Evolutionary conservation across 2,329 filamentous ascomycete species (phyloP).

Genomic region (Fusarium hostae): DNA sequence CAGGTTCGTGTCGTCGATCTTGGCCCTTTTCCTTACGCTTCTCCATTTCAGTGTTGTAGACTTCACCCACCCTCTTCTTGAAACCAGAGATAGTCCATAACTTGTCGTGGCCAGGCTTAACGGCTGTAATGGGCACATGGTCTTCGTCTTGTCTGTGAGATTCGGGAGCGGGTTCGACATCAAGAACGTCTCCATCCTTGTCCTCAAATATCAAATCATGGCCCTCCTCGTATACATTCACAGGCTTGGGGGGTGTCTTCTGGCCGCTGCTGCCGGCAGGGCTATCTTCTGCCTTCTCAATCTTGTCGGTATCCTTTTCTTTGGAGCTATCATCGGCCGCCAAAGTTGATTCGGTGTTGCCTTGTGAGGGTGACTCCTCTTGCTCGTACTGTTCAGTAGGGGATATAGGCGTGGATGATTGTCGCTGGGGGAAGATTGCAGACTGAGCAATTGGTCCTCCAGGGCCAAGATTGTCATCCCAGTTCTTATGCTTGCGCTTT

Average conservation of each 20-base stretch:
- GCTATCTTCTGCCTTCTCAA: slow-evolving; percentile 40
- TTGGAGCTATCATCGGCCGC: slow-evolving; percentile 48
- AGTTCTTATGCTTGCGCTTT: slow-evolving; percentile 73
- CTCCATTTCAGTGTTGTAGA: slow-evolving; percentile 69
- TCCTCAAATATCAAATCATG: slow-evolving; percentile 84
- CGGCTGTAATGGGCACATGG: slow-evolving; percentile 35
- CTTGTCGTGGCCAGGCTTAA: slow-evolving; percentile 35
- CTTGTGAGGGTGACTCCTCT: slow-evolving; percentile 46
- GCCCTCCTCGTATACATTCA: slow-evolving; percentile 86
- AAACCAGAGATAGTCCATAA: slow-evolving; percentile 54
- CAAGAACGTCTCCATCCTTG: slow-evolving; percentile 85
- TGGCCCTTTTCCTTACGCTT: slow-evolving; percentile 72
- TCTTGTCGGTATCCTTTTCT: slow-evolving; percentile 46
- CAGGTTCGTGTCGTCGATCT: slow-evolving; percentile 74
- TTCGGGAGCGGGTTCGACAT: slow-evolving; percentile 59
- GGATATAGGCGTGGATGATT: slow-evolving; percentile 40
- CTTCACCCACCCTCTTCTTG: slow-evolving; percentile 62
- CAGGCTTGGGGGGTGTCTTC: slow-evolving; percentile 42
- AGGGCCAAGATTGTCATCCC: slow-evolving; percentile 77
- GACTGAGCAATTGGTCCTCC: slow-evolving; percentile 92
- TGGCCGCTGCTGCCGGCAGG: slow-evolving; percentile 27
- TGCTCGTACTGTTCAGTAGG: slow-evolving; percentile 43
- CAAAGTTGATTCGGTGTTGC: slow-evolving; percentile 50
- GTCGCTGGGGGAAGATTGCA: slow-evolving; percentile 79
- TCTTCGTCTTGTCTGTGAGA: slow-evolving; percentile 16